A percentile compares a stretch with the other conserved stretches of the same genome.
These are phyloP conservation scores for Arachis stenosperma DNA, from an alignment of 306 rosid species.

Conservation along the genomic window DNA sequence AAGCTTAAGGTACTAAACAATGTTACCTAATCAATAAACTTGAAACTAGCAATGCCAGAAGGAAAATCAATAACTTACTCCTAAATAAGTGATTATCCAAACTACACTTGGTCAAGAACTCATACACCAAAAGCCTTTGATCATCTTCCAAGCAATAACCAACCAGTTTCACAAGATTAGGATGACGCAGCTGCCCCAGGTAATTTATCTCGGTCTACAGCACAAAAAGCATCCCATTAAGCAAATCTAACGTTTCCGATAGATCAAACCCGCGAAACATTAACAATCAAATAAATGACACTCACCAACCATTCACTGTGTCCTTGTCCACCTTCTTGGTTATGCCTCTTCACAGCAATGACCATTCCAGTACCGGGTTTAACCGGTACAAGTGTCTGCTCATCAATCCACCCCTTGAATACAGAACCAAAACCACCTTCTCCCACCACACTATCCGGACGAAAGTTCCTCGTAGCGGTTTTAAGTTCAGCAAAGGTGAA, in stretches of 20 bases:
- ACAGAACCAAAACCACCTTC: conserved; percentile 98
- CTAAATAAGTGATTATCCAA: conserved; percentile 95
- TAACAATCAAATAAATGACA: conserved; percentile 34
- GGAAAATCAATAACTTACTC: conserved; percentile 61
- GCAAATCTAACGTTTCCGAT: conserved; percentile 25
- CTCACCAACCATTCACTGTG: conserved; percentile 99
- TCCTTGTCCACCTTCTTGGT: conserved; percentile 95
- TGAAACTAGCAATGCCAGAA: conserved; percentile 18
- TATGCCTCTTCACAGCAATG: conserved; percentile 93
- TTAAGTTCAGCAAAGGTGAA: conserved; percentile 74
- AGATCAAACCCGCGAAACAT: conserved; percentile 5
- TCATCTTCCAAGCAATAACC: conserved; percentile 98
- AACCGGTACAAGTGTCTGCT: conserved; percentile 67
- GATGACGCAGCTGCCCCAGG: conserved; percentile 91
- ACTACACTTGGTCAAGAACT: conserved; percentile 85
- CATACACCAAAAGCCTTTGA: conserved; percentile 90
- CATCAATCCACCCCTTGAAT: conserved; percentile 96
- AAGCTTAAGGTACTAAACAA: conserved; percentile 6
- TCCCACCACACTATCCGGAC: conserved; percentile 96
- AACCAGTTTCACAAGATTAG: conserved; percentile 88
- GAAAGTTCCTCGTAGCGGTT: conserved; percentile 90
- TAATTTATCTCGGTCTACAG: conserved; percentile 86
- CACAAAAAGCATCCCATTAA: conserved; percentile 13
- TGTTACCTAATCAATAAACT: conserved; percentile 14
- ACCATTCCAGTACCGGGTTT: conserved; percentile 87